Conservation (phyloP, 2,329 filamentous ascomycete genomes). For the Trichoderma atrobrunneum region DNA sequence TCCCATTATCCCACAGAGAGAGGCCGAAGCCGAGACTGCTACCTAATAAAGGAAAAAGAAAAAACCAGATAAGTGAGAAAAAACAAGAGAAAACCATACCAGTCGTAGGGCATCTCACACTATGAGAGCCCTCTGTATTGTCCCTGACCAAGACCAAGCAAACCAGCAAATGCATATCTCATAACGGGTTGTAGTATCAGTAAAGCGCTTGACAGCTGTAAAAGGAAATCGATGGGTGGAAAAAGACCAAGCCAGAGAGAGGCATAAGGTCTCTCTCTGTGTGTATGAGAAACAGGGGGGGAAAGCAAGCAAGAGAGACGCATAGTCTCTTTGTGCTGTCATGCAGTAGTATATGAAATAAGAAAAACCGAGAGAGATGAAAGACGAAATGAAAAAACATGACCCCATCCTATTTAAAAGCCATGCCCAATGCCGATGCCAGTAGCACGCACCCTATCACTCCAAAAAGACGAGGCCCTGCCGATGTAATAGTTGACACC, state of each 20-base stretch:
- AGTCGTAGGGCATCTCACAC: slow-evolving; percentile 1
- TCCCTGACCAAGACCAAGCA: slow-evolving; percentile 1
- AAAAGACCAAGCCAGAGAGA: neutral
- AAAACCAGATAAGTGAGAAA: neutral
- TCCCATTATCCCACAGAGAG: neutral
- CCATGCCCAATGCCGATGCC: slow-evolving; percentile 20
- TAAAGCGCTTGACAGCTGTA: slow-evolving; percentile 12
- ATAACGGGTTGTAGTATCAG: slow-evolving; percentile 12
- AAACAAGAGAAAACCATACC: slow-evolving; percentile 11
- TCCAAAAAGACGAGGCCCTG: slow-evolving; percentile 17
- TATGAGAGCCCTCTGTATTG: slow-evolving; percentile 10
- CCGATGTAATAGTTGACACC: slow-evolving; percentile 17
- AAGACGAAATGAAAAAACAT: slow-evolving; percentile 16
- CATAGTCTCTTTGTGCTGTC: slow-evolving; percentile 25
- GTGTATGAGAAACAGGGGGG: neutral
- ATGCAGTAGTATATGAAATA: slow-evolving; percentile 20
- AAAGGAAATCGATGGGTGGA: neutral
- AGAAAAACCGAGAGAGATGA: slow-evolving; percentile 23
- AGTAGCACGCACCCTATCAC: slow-evolving; percentile 10
- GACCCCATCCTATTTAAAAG: slow-evolving; percentile 22
- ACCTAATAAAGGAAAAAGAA: neutral
- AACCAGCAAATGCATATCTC: slow-evolving; percentile 14
- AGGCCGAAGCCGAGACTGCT: neutral
- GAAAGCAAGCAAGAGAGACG: neutral
- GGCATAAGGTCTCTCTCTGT: neutral